Base-by-base conservation (phyloP, 768 basidiomycete genomes). In the Phanerochaete sordida region DNA sequence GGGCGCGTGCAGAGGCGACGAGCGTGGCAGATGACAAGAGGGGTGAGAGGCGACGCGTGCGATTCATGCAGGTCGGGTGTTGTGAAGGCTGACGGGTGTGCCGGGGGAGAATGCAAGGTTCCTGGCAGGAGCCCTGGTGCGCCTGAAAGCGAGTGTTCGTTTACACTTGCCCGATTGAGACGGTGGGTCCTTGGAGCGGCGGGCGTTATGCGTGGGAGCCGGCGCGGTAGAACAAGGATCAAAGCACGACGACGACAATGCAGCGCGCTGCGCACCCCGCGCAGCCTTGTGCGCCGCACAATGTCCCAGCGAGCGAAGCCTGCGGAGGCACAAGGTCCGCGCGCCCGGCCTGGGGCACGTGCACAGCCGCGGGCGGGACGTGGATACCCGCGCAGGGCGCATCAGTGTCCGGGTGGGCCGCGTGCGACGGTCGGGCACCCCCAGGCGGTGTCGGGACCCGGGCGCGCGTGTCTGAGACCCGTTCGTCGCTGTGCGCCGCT, bases 91-190 rank as follows among this genome's bases (percentile, higher is more conserved):
- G n/a, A n/a, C n/a, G n/a, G n/a, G n/a, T n/a, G n/a, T n/a, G n/a
- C n/a, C n/a, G n/a, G n/a, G n/a, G n/a, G n/a, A n/a, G 39, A 43
- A 11, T 43, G 39, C 39, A 19, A 43, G 19, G 39, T 19, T 11
- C 39, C 39, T 43, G 39, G 19, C 39, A 43, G 4, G 39, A 43
- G 39, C 39, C 19, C 39, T 43, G 7, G 39, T 43, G 4, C 4
- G 39, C 8, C 53, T 19, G 23, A 54, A 54, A 24, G 23, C 31
- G 53, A 19, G 23, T 37, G 39, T 39, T 54, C 37, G 21, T 54
- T 54, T 54, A 54, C 37, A 54, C 53, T n/a, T 54, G 33, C 53
- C 53, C 19, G 35, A 54, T 54, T 54, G 35, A 15, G 53, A 21
- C 37, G 11, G 19, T 48, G 47, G 47, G 7, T 48, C 11, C 35